phyloP scores from a whole-genome alignment of 352 stramenopile species.

The Globisporangium yorkense region DNA sequence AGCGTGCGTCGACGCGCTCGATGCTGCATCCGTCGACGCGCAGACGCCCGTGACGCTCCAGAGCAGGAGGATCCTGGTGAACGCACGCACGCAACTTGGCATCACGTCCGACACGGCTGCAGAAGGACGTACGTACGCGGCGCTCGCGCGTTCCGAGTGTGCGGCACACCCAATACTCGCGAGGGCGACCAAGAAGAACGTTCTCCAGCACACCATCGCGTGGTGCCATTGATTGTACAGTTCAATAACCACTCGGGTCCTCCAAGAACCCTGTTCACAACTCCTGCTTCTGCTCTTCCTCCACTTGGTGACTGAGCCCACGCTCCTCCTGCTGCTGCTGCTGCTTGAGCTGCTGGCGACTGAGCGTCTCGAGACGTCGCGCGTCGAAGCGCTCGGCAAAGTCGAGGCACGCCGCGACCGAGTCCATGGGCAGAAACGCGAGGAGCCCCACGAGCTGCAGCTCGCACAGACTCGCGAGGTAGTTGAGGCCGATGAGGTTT shows the following conservation, averaged over 20 bases:
- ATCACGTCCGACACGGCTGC: no score
- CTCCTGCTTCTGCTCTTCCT: not conserved
- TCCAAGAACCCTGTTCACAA: not conserved
- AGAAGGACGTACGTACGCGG: not conserved
- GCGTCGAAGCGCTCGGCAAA: slow-evolving; percentile 63
- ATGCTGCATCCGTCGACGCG: no score
- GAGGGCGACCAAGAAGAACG: no score
- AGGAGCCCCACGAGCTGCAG: slow-evolving; percentile 50
- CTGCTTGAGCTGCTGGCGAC: slow-evolving; percentile 28
- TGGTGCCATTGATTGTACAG: not conserved
- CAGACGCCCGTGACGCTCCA: not conserved
- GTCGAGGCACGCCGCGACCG: slow-evolving; percentile 48
- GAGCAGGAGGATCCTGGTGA: not conserved
- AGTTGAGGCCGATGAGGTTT: slow-evolving; percentile 45
- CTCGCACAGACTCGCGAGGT: slow-evolving; percentile 56
- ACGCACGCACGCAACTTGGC: no score
- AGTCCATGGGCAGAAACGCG: slow-evolving; percentile 38
- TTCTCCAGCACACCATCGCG: not conserved
- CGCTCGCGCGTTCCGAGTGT: not conserved
- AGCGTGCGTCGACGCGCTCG: not conserved
- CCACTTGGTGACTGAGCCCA: not conserved
- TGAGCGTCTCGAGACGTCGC: slow-evolving; percentile 38
- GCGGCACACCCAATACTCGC: no score
- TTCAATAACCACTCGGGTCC: not conserved
- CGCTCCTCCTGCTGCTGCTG: not conserved